These are phyloP conservation scores for Arthroderma uncinatum DNA, from an alignment of 2,329 filamentous ascomycete species.

Conservation along the genomic window DNA sequence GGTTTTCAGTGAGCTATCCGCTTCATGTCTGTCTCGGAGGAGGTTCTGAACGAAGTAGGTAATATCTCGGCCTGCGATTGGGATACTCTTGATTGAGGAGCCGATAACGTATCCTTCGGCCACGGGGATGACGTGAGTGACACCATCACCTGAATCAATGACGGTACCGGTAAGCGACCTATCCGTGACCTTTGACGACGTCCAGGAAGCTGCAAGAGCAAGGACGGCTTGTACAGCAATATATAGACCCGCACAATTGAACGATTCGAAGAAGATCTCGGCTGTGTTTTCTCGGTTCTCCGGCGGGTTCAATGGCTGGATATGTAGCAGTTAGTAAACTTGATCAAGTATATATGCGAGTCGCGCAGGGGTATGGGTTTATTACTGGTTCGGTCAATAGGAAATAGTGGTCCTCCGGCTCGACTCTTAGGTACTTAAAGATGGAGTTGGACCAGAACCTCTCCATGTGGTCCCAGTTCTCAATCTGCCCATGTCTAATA, in stretches of 20 bases:
- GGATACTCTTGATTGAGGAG: slow-evolving; percentile 97
- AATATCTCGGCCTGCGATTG: slow-evolving; percentile 93
- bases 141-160: slow-evolving; percentile 96
- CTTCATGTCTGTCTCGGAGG: slow-evolving; percentile 88
- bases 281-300: slow-evolving; percentile 98
- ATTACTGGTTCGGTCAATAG: slow-evolving; percentile 89
- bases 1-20: slow-evolving; percentile 92
- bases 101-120: slow-evolving; percentile 98
- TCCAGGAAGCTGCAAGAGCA: slow-evolving; percentile 94
- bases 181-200: slow-evolving; percentile 93
- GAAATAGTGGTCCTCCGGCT: slow-evolving; percentile 98
- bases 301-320: slow-evolving; percentile 87
- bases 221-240: slow-evolving; percentile 97
- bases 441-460: slow-evolving; percentile 99
- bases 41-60: slow-evolving; percentile 98
- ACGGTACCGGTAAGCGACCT: slow-evolving; percentile 93
- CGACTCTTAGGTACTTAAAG: slow-evolving; percentile 97
- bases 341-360: not conserved
- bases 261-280: slow-evolving; percentile 99
- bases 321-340: slow-evolving; percentile 4
- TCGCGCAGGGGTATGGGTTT: not conserved
- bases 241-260: slow-evolving; percentile 97
- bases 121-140: slow-evolving; percentile 97
- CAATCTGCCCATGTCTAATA: slow-evolving; percentile 93
- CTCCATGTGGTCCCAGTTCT: slow-evolving; percentile 99